Evolutionary conservation across 306 rosid genomes (phyloP).

Genomic region (Quercus bicolor): DNA sequence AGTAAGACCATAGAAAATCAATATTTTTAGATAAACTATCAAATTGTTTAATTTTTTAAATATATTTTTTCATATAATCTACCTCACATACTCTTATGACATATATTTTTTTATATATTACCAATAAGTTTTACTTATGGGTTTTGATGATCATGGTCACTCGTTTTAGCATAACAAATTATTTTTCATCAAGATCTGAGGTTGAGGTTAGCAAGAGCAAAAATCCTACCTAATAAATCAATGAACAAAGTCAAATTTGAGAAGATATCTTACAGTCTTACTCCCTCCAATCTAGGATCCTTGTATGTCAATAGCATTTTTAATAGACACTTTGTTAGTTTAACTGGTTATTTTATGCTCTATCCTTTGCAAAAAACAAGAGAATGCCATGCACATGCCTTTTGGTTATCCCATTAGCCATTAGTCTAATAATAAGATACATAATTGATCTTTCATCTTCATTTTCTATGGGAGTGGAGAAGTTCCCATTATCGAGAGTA

Average conservation of each 20-base stretch:
- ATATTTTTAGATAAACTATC: too few species aligned
- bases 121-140: neutral
- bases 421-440: constrained; percentile 5
- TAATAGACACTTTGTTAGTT: neutral
- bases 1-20: too few species aligned
- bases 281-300: constrained; percentile 31
- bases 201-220: neutral
- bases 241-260: constrained; percentile 18
- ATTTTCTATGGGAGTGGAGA: constrained; percentile 28
- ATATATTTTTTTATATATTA: too few species aligned
- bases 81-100: too few species aligned
- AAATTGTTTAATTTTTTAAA: too few species aligned
- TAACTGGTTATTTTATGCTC: neutral
- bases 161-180: neutral
- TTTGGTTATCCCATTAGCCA: constrained; percentile 3
- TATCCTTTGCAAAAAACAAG: constrained; percentile 29
- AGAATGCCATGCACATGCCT: constrained; percentile 51
- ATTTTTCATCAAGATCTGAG: neutral
- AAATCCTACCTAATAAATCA: constrained; percentile 1
- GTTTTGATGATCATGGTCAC: constrained; percentile 12
- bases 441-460: constrained; percentile 20
- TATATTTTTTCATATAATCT: too few species aligned
- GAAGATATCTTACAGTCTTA: constrained; percentile 16
- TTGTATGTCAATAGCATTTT: neutral
- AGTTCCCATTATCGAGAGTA: constrained; percentile 34